A percentile compares a stretch with the other conserved stretches of the same genome.
Conservation (phyloP, 169 alveolate genomes). For the Eimeria falciformis region DNA sequence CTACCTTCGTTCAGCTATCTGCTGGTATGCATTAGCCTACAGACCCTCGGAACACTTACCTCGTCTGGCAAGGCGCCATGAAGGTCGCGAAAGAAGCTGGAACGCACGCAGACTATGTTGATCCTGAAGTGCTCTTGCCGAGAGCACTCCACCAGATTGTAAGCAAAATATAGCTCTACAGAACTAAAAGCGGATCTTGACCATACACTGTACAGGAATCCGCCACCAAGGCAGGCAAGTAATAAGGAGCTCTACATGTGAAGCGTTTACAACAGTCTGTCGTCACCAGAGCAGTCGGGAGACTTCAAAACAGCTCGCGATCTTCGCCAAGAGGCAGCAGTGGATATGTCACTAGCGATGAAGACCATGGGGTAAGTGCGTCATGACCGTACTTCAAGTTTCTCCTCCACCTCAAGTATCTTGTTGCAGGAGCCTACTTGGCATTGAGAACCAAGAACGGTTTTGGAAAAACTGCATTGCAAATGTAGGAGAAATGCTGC, state of each 20-base stretch:
- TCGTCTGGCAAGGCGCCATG: conserved; percentile 77
- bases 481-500: conserved; percentile 6
- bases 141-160: conserved; percentile 72
- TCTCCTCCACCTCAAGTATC: background rate
- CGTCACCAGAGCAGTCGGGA: conserved; percentile 71
- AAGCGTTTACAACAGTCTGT: background rate
- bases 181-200: background rate
- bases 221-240: conserved; percentile 73
- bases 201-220: conserved; percentile 7
- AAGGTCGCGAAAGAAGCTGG: conserved; percentile 73
- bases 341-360: conserved; percentile 71
- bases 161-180: background rate
- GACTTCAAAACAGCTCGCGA: conserved; percentile 61
- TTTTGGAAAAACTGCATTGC: conserved; percentile 63
- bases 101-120: conserved; percentile 62
- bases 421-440: conserved; percentile 53
- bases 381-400: background rate
- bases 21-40: background rate
- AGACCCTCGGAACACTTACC: conserved; percentile 74
- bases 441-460: conserved; percentile 59
- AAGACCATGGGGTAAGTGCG: conserved; percentile 67
- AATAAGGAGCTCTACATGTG: background rate
- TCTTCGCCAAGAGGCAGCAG: conserved; percentile 73
- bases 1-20: background rate
- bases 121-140: conserved; percentile 59